Conservation (phyloP, 495 filamentous ascomycete genomes). For the Aspergillus incahuasiensis region DNA sequence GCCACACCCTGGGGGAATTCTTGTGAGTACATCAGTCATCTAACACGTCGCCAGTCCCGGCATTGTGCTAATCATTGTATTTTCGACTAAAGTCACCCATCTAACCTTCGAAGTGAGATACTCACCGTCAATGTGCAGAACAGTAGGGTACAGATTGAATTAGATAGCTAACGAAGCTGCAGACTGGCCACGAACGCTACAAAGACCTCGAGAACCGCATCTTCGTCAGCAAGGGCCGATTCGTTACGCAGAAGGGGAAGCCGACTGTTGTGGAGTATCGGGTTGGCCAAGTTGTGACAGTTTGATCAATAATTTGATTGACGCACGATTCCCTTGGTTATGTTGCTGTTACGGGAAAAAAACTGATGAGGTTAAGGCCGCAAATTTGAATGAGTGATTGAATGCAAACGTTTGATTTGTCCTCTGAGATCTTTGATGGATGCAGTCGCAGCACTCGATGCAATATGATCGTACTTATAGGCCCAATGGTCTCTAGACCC, state of each 20-base stretch:
- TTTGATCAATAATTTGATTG: no score
- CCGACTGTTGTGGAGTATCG: constrained; percentile 54
- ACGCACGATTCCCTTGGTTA: no score
- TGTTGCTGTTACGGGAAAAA: no score
- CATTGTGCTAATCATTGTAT: neutral
- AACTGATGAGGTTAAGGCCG: no score
- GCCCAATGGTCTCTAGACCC: no score
- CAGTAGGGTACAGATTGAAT: no score
- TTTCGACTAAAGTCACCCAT: constrained; percentile 42
- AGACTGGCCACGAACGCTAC: constrained; percentile 46
- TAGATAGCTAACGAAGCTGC: constrained; percentile 1
- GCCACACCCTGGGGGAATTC: constrained; percentile 53
- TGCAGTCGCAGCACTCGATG: no score
- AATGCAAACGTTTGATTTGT: no score
- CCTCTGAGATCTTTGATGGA: no score
- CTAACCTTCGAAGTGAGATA: constrained; percentile 45
- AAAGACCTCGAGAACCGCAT: constrained; percentile 48
- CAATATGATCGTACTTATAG: no score
- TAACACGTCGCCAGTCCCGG: neutral
- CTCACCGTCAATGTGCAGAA: no score
- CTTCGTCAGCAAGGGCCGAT: constrained; percentile 52
- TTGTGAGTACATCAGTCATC: constrained; percentile 39
- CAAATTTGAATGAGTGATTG: no score
- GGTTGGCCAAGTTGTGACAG: constrained; percentile 51
- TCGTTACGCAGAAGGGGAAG: constrained; percentile 51